A percentile compares a stretch with the other conserved stretches of the same genome.
Evolutionary conservation across 1,284 basidiomycete genomes (phyloP).

Genomic region (Phaffia rhodozyma): DNA sequence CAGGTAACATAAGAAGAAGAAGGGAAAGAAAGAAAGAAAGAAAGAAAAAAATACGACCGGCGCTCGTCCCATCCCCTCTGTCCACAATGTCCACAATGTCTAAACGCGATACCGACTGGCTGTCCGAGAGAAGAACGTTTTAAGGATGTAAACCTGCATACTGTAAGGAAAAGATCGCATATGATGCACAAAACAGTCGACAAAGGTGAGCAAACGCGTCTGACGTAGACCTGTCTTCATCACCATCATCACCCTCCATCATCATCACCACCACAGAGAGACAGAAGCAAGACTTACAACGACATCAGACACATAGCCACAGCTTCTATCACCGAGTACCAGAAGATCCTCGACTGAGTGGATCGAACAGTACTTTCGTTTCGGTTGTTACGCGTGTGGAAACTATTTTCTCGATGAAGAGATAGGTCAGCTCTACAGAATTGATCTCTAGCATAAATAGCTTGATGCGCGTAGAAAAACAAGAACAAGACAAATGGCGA

Average conservation of each 20-base stretch:
- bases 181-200: conserved; percentile 14
- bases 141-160: conserved; percentile 74
- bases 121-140: conserved; percentile 85
- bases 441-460: not conserved
- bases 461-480: not conserved
- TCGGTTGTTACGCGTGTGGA: conserved; percentile 32
- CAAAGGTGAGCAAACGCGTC: conserved; percentile 2
- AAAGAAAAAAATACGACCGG: too few relatives aligned
- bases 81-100: not conserved
- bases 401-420: conserved; percentile 21
- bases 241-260: not conserved
- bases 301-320: conserved; percentile 69
- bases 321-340: conserved; percentile 73
- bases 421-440: conserved; percentile 47
- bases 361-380: conserved; percentile 30
- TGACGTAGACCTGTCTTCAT: conserved; percentile 4
- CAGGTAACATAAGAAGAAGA: too few relatives aligned
- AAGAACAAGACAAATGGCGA: not conserved
- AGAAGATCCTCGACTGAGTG: conserved; percentile 52
- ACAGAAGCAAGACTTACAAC: conserved; percentile 24
- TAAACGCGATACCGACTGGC: conserved; percentile 16
- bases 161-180: conserved; percentile 35
- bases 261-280: not conserved
- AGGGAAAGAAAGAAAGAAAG: too few relatives aligned
- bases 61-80: too few relatives aligned